A percentile compares a stretch with the other conserved stretches of the same genome.
Evolutionary conservation across 257 asterid species (phyloP).

Genomic region (Echites panduratus): DNA sequence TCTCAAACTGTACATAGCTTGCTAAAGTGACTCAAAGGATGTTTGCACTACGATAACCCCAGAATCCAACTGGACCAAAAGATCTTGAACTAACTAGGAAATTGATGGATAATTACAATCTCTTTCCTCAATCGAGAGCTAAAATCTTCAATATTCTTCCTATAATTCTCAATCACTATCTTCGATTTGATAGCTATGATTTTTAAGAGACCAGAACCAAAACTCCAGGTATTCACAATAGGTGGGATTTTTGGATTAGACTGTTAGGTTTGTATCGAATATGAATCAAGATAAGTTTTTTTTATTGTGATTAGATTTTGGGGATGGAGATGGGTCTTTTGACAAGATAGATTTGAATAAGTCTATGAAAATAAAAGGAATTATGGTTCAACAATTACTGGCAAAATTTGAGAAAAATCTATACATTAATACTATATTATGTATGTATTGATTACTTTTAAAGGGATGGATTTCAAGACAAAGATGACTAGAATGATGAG

Average conservation of each 20-base stretch:
- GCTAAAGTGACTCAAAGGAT: conserved; percentile 78
- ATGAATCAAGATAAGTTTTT: conserved; percentile 27
- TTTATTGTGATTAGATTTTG: conserved; percentile 24
- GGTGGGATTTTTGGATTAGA: conserved; percentile 21
- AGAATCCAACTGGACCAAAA: conserved; percentile 76
- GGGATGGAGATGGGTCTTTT: conserved; percentile 35
- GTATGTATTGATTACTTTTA: too few species aligned
- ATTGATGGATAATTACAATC: conserved; percentile 63
- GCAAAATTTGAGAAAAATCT: neutral
- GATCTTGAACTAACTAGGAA: conserved; percentile 60
- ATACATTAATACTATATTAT: neutral
- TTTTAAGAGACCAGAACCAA: too few species aligned
- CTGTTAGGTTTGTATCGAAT: conserved; percentile 24
- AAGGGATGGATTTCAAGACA: too few species aligned
- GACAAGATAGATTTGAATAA: conserved; percentile 79
- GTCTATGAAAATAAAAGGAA: conserved; percentile 41
- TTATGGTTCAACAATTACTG: neutral
- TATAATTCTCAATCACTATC: too few species aligned
- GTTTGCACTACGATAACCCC: conserved; percentile 86
- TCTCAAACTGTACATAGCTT: conserved; percentile 65
- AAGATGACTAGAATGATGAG: too few species aligned
- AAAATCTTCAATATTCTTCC: conserved; percentile 74
- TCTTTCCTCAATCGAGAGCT: conserved; percentile 58
- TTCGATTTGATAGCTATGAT: too few species aligned
- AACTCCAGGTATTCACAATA: conserved; percentile 40